Evolutionary conservation across 2,329 filamentous ascomycete species (phyloP).

Genomic region (Colletotrichum nymphaeae): DNA sequence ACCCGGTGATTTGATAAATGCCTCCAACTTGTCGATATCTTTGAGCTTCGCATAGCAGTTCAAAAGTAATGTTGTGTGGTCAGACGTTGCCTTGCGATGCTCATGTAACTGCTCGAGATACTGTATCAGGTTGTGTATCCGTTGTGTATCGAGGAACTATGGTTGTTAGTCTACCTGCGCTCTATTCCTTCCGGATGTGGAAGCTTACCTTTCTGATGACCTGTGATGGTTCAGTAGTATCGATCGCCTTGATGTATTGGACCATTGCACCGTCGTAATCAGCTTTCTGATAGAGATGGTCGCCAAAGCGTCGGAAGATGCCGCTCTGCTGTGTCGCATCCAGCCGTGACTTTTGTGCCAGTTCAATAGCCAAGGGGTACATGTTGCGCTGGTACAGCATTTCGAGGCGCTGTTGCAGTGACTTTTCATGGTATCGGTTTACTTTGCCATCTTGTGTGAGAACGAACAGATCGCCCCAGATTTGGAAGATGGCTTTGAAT

Average conservation of each 20-base stretch:
- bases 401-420: slow-evolving; percentile 89
- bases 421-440: slow-evolving; percentile 89
- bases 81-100: slow-evolving; percentile 90
- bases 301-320: slow-evolving; percentile 94
- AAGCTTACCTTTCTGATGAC: slow-evolving; percentile 86
- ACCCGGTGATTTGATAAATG: slow-evolving; percentile 94
- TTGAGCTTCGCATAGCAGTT: slow-evolving; percentile 99
- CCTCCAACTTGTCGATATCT: slow-evolving; percentile 94
- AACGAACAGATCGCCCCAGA: slow-evolving; percentile 94
- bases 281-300: slow-evolving; percentile 92
- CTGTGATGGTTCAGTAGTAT: slow-evolving; percentile 95
- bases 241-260: slow-evolving; percentile 95
- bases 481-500: slow-evolving; percentile 81
- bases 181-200: not conserved
- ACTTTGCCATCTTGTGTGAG: slow-evolving; percentile 93
- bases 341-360: slow-evolving; percentile 90
- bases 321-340: slow-evolving; percentile 85
- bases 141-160: slow-evolving; percentile 93
- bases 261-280: slow-evolving; percentile 99
- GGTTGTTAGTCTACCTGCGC: slow-evolving; percentile 41
- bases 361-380: slow-evolving; percentile 89
- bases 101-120: slow-evolving; percentile 97
- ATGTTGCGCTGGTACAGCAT: slow-evolving; percentile 95
- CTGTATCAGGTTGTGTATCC: slow-evolving; percentile 96
- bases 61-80: slow-evolving; percentile 92